Conservation (phyloP, 805 yeast genomes). For the Yarrowia keelungensis region DNA sequence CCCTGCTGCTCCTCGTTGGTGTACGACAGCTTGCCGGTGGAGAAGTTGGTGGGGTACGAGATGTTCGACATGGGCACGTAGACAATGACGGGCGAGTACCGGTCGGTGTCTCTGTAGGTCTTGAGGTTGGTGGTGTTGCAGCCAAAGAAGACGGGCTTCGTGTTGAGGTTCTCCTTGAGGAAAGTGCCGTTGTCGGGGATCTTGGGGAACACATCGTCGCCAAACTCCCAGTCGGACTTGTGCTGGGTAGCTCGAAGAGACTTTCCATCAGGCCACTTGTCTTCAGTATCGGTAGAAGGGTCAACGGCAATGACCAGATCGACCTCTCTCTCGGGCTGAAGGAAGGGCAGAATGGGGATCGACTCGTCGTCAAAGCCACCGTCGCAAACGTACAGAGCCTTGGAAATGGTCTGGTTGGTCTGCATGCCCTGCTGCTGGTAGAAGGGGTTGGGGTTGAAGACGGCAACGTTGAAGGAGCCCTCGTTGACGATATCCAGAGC, state of each 20-base stretch:
- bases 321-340: conserved; percentile 64
- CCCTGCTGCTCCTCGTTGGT: conserved; percentile 62
- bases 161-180: conserved; percentile 58
- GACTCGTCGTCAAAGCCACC: conserved; percentile 76
- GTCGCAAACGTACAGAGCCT: conserved; percentile 61
- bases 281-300: conserved; percentile 66
- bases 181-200: conserved; percentile 63
- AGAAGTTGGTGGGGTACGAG: conserved; percentile 70
- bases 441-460: conserved; percentile 77
- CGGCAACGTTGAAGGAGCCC: conserved; percentile 61
- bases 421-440: conserved; percentile 53
- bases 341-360: conserved; percentile 67
- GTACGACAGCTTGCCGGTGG: conserved; percentile 74
- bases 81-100: conserved; percentile 67
- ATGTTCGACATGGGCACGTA: conserved; percentile 75
- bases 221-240: conserved; percentile 63
- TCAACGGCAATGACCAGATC: conserved; percentile 74
- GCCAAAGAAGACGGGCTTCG: conserved; percentile 81
- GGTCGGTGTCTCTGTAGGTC: conserved; percentile 58
- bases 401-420: conserved; percentile 52
- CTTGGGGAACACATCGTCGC: conserved; percentile 52
- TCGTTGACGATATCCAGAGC: conserved; percentile 55
- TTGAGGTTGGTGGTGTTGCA: conserved; percentile 66
- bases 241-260: conserved; percentile 64
- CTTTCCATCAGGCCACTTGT: conserved; percentile 70